These are phyloP conservation scores for Arthrobotrys iridis DNA, from an alignment of 2,329 filamentous ascomycete species.

Conservation along the genomic window DNA sequence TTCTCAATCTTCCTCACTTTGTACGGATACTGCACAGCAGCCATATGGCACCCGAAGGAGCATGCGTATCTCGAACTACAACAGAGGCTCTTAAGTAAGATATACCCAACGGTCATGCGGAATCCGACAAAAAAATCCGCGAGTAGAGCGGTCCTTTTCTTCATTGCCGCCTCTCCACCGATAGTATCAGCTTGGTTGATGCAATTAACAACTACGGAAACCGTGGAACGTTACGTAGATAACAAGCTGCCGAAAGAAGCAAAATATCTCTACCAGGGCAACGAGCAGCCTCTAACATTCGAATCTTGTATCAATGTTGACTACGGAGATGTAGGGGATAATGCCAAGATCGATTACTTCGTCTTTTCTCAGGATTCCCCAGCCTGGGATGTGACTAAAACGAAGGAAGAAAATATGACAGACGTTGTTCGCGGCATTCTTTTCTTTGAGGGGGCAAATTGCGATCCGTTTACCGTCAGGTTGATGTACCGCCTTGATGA, in stretches of 20 bases:
- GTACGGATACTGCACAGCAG: not conserved
- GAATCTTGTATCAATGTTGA: constrained; percentile 23
- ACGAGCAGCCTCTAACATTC: not conserved
- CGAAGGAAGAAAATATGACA: not conserved
- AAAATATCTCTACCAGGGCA: constrained; percentile 16
- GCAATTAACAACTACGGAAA: constrained; percentile 26
- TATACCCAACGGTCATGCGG: not conserved
- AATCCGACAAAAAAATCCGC: not conserved
- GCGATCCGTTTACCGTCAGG: constrained; percentile 10
- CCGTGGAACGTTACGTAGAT: not conserved
- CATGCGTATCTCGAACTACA: too few species aligned
- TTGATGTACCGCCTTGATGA: constrained; percentile 16
- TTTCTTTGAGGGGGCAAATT: constrained; percentile 22
- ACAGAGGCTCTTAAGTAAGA: too few species aligned
- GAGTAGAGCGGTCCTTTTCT: not conserved
- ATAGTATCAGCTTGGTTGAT: constrained; percentile 30
- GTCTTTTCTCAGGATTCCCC: constrained; percentile 21
- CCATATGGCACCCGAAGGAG: too few species aligned
- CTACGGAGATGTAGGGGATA: not conserved
- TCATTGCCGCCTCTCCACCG: not conserved
- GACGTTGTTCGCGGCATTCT: constrained; percentile 11
- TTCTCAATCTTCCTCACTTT: not conserved
- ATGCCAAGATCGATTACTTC: constrained; percentile 23
- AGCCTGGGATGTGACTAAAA: not conserved
- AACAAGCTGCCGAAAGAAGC: not conserved